Percentiles rank a stretch among this genome's conserved stretches.
Evolutionary conservation across 345 rosid genomes (phyloP).

Genomic region (Isatis tinctoria): DNA sequence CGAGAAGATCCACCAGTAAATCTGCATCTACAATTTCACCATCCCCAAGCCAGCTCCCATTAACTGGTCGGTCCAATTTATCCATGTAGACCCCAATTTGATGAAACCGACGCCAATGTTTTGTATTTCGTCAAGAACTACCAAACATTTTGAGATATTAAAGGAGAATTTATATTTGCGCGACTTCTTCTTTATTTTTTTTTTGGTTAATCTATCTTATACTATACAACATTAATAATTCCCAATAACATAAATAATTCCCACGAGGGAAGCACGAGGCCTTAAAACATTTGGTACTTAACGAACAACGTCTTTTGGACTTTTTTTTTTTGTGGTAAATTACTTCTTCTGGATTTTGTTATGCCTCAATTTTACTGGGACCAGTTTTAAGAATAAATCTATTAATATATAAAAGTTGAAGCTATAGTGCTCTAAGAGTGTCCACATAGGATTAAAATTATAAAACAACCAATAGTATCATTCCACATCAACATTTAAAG

Average conservation of each 20-base stretch:
- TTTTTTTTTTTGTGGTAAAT: background rate
- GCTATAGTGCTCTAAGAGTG: too few relatives aligned
- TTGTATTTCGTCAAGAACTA: background rate
- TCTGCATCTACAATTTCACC: constrained; percentile 24
- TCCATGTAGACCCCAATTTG: background rate
- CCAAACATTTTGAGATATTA: background rate
- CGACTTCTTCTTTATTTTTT: background rate
- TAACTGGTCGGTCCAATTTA: background rate
- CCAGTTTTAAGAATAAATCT: background rate
- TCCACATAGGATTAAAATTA: too few relatives aligned
- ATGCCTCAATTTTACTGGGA: background rate
- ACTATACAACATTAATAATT: constrained; percentile 7
- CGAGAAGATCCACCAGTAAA: constrained; percentile 25
- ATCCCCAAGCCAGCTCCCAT: background rate
- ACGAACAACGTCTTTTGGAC: background rate
- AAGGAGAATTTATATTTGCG: constrained; percentile 5
- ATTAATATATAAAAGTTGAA: too few relatives aligned
- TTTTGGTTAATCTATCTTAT: too few relatives aligned
- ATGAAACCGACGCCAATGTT: background rate
- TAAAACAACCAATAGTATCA: too few relatives aligned
- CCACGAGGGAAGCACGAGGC: constrained; percentile 34
- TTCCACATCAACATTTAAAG: too few relatives aligned
- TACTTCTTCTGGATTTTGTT: background rate
- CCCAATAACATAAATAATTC: constrained; percentile 19
- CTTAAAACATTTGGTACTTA: background rate